Evolutionary conservation across 208 protist genomes (phyloP).

Genomic region (Leptomonas seymouri): DNA sequence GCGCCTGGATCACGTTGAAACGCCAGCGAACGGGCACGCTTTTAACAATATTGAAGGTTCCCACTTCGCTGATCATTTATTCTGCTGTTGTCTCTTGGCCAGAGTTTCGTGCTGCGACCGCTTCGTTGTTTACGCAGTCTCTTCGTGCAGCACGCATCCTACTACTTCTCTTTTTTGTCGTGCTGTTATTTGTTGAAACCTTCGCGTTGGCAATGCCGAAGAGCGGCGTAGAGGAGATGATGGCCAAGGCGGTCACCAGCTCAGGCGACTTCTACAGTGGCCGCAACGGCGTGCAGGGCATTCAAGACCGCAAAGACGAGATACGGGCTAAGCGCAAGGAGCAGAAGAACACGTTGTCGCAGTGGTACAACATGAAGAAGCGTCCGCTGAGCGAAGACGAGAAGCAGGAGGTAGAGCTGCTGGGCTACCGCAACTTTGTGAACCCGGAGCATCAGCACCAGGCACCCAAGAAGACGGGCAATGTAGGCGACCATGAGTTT

Average conservation of each 20-base stretch:
- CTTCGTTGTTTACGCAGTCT: too few relatives aligned
- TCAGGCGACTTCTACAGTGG: slow-evolving; percentile 67
- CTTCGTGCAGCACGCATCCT: not conserved
- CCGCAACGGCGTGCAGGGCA: slow-evolving; percentile 64
- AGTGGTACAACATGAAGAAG: slow-evolving; percentile 91
- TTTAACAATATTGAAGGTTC: too few relatives aligned
- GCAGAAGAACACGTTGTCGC: slow-evolving; percentile 75
- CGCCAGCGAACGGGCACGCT: too few relatives aligned
- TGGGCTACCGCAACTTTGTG: slow-evolving; percentile 90
- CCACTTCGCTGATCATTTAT: too few relatives aligned
- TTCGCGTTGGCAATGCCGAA: slow-evolving; percentile 17
- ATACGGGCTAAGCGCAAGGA: slow-evolving; percentile 67
- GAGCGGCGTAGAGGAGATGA: slow-evolving; percentile 68
- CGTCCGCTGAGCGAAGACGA: slow-evolving; percentile 51
- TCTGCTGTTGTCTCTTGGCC: too few relatives aligned
- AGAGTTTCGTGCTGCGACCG: too few relatives aligned
- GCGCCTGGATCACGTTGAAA: too few relatives aligned
- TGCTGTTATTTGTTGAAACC: slow-evolving; percentile 22
- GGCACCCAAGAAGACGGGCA: slow-evolving; percentile 74
- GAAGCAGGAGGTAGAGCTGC: slow-evolving; percentile 81
- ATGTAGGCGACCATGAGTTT: slow-evolving; percentile 57
- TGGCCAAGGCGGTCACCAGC: slow-evolving; percentile 84
- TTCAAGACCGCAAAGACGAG: slow-evolving; percentile 72
- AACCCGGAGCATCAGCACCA: slow-evolving; percentile 76
- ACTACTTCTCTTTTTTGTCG: slow-evolving; percentile 18